Evolutionary conservation across 495 filamentous ascomycete species (phyloP).

Genomic region (Stereocaulon alpinum): DNA sequence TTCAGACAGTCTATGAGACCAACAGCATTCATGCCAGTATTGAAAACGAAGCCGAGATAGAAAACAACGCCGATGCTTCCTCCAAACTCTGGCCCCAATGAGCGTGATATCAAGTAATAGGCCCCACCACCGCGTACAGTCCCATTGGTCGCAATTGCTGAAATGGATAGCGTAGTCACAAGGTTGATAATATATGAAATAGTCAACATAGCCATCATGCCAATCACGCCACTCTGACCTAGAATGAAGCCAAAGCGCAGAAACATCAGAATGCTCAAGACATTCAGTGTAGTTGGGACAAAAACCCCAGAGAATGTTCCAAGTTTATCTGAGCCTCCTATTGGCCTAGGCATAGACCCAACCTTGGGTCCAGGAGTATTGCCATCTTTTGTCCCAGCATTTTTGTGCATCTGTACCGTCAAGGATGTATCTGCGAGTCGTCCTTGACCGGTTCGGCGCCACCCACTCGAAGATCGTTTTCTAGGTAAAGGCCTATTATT

Average conservation of each 20-base stretch:
- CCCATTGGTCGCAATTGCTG: slow-evolving; percentile 82
- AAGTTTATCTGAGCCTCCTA: slow-evolving; percentile 50
- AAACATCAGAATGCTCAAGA: slow-evolving; percentile 92
- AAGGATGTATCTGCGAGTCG: slow-evolving; percentile 18
- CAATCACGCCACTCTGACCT: slow-evolving; percentile 67
- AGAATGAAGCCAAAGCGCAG: slow-evolving; percentile 71
- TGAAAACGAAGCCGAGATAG: slow-evolving; percentile 74
- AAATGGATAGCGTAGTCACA: slow-evolving; percentile 75
- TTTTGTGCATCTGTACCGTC: slow-evolving; percentile 21
- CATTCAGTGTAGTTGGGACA: slow-evolving; percentile 76
- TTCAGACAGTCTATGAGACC: slow-evolving; percentile 75
- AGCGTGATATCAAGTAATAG: slow-evolving; percentile 82
- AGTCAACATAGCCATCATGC: slow-evolving; percentile 72
- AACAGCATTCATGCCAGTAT: slow-evolving; percentile 82
- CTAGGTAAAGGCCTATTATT: not conserved
- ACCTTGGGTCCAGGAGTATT: slow-evolving; percentile 9
- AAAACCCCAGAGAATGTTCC: slow-evolving; percentile 73
- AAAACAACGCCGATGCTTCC: slow-evolving; percentile 88
- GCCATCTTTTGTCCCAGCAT: slow-evolving; percentile 22
- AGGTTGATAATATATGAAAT: slow-evolving; percentile 68
- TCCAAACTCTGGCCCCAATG: slow-evolving; percentile 79
- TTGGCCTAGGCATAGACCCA: slow-evolving; percentile 28
- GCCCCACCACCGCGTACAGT: slow-evolving; percentile 81
- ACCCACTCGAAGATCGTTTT: slow-evolving; percentile 13
- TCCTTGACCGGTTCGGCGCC: slow-evolving; percentile 9